phyloP scores from a whole-genome alignment of 169 alveolate genomes.

The Babesia ovis region DNA sequence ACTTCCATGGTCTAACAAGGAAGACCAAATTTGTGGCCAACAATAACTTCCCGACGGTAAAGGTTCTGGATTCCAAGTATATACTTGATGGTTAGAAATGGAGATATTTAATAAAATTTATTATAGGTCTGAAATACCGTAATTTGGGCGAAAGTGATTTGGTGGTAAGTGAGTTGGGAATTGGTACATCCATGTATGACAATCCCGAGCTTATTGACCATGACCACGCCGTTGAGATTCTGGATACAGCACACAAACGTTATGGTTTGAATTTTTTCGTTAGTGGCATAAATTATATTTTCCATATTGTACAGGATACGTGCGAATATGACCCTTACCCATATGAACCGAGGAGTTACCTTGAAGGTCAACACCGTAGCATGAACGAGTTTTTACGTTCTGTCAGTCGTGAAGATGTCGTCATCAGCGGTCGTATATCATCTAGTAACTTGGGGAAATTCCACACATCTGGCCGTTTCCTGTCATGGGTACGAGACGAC shows the following conservation, averaged over 20 bases:
- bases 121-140: constrained; percentile 71
- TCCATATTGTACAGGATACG: constrained; percentile 66
- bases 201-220: constrained; percentile 76
- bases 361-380: constrained; percentile 73
- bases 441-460: constrained; percentile 63
- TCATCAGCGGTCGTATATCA: constrained; percentile 62
- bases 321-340: constrained; percentile 85
- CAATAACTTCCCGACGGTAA: constrained; percentile 32
- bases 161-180: constrained; percentile 77
- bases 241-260: constrained; percentile 76
- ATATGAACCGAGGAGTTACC: constrained; percentile 74
- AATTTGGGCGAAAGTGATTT: constrained; percentile 73
- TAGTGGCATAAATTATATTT: neutral
- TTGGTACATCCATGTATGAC: constrained; percentile 80
- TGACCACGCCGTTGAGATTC: constrained; percentile 73
- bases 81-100: constrained; percentile 12
- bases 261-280: constrained; percentile 81
- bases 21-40: constrained; percentile 3
- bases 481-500: constrained; percentile 59
- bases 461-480: constrained; percentile 51
- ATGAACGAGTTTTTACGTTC: constrained; percentile 65
- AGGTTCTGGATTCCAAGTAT: constrained; percentile 31
- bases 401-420: constrained; percentile 63
- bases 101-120: neutral
- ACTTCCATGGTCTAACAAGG: neutral